A percentile compares a stretch with the other conserved stretches of the same genome.
Evolutionary conservation across 2,329 filamentous ascomycete genomes (phyloP).

Genomic region (Ceratocystis colombiana): DNA sequence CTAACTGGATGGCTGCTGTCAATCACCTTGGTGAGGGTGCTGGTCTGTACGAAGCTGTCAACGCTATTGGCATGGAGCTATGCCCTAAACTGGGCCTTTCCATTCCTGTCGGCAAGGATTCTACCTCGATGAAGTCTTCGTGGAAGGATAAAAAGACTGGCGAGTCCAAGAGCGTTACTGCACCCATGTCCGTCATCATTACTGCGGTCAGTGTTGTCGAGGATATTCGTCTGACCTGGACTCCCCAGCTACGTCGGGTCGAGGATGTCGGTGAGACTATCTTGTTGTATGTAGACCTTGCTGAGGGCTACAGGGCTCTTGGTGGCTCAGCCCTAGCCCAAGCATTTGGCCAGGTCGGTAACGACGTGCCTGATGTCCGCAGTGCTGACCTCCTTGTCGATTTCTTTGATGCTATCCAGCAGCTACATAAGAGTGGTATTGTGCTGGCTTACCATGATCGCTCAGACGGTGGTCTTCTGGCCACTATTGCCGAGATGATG

Average conservation of each 20-base stretch:
- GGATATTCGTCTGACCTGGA: constrained; percentile 82
- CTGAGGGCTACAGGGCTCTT: constrained; percentile 66
- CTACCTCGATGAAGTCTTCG: constrained; percentile 96
- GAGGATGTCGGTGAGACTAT: constrained; percentile 85
- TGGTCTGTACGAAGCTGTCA: constrained; percentile 82
- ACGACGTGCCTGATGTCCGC: constrained; percentile 76
- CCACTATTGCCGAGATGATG: constrained; percentile 92
- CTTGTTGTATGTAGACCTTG: constrained; percentile 84
- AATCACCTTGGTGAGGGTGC: constrained; percentile 87
- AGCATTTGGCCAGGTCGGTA: constrained; percentile 73
- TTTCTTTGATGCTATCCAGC: constrained; percentile 76
- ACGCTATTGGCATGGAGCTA: constrained; percentile 84
- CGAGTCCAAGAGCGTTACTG: constrained; percentile 73
- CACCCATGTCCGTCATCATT: constrained; percentile 82
- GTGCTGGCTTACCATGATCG: constrained; percentile 92
- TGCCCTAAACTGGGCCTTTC: constrained; percentile 84
- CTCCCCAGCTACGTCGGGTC: constrained; percentile 68
- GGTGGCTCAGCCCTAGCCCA: constrained; percentile 89
- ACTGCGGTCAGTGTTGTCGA: constrained; percentile 81
- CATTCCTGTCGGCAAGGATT: constrained; percentile 96
- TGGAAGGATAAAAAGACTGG: constrained; percentile 65
- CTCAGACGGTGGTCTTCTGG: constrained; percentile 85
- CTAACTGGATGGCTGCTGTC: constrained; percentile 99
- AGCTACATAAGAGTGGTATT: constrained; percentile 48
- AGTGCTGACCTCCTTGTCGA: constrained; percentile 73